A percentile compares a stretch with the other conserved stretches of the same genome.
These are phyloP conservation scores for Malus hybrid DNA, from an alignment of 331 rosid genomes.

Conservation along the genomic window DNA sequence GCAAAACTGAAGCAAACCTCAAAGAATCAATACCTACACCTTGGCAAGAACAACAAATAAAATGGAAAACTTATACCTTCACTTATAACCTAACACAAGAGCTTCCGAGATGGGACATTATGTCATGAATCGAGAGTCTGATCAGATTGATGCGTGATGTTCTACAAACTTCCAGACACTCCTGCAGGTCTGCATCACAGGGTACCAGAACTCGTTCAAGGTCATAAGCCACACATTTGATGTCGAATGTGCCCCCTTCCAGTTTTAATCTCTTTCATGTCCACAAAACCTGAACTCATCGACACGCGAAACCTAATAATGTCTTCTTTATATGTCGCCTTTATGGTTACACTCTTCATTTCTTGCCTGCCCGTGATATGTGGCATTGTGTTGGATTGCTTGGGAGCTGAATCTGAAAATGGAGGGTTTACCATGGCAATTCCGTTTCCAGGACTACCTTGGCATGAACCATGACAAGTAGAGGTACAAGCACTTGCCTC, in stretches of 20 bases:
- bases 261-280: slow-evolving; percentile 63
- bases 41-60: background rate
- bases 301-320: slow-evolving; percentile 68
- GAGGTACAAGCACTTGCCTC: slow-evolving; percentile 68
- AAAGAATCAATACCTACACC: slow-evolving; percentile 32
- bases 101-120: slow-evolving; percentile 55
- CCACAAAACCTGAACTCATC: slow-evolving; percentile 40
- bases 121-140: slow-evolving; percentile 69
- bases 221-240: slow-evolving; percentile 82
- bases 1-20: slow-evolving; percentile 29
- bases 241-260: slow-evolving; percentile 70
- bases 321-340: slow-evolving; percentile 79
- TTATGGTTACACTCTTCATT: slow-evolving; percentile 53
- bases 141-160: slow-evolving; percentile 55
- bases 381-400: slow-evolving; percentile 25
- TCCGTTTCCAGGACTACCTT: slow-evolving; percentile 61
- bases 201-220: slow-evolving; percentile 85
- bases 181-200: slow-evolving; percentile 85
- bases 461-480: slow-evolving; percentile 72
- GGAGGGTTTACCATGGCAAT: slow-evolving; percentile 31
- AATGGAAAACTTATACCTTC: background rate
- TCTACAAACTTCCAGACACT: slow-evolving; percentile 65
- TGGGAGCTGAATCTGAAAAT: slow-evolving; percentile 35
- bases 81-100: slow-evolving; percentile 56
- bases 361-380: slow-evolving; percentile 34